Base-by-base conservation (phyloP, 257 asterid species). In the Lithospermum erythrorhizon region DNA sequence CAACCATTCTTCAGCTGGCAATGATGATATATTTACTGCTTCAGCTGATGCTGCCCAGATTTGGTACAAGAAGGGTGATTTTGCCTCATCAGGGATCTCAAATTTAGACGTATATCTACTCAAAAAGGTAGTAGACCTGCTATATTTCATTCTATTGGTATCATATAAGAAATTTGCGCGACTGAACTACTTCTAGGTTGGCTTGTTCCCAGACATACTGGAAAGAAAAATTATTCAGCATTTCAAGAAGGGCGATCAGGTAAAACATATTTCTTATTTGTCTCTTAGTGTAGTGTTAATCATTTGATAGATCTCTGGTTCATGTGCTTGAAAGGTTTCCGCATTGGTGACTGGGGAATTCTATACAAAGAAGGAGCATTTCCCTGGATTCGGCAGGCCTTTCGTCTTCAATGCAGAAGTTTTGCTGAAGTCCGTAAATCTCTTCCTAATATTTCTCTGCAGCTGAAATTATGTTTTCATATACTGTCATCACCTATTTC, bases 361-460 rank as follows among this genome's bases (percentile, higher is more conserved):
- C 81, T 93, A 93, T 68, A 89, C 84, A 61, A 89, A 82, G 72
- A 89, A 72, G 76, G 99, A 89, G 81, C 97, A 93, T 79, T 93
- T 93, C 76, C 97, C 96, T 24, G 97, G 97, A 72, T 93, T 93
- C 24, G 97, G 96, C 57, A 88, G 97, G 62, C 99, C 96, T 51
- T 89, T 79, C 61, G 91, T 87, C 63, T 83, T 84, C 61, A 86
- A 86, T 55, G 90, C 97, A 18, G 77, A 89, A 83, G 77, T 89
- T 75, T 18, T 93, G 64, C 79, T 79, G 64, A 89, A 83, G 98
- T 91, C 59, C 27, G 89, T 85, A 64, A 14, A 67, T 55, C 55
- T 52, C 65, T 53, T 61, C 69, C 68, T 48, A 61, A 37, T 11
- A 57, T 25, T 62, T 23, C 61, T 23, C 41, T 14, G 1, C 41